These are phyloP conservation scores for Camillea tinctor DNA, from an alignment of 2,329 filamentous ascomycete species.

Conservation along the genomic window DNA sequence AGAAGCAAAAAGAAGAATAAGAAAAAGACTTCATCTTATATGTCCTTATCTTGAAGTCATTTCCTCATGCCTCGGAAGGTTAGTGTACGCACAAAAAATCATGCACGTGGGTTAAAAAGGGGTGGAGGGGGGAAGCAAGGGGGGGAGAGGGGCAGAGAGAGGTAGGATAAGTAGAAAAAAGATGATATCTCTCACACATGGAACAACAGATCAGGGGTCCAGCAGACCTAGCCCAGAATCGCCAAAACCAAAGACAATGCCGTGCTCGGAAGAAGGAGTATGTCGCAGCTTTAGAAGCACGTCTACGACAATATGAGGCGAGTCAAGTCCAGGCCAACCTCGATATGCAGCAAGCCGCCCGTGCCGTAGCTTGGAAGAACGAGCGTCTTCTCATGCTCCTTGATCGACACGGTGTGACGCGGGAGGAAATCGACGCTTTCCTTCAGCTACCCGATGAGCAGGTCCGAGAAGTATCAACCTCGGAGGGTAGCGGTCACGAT, in stretches of 20 bases:
- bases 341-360: slow-evolving; percentile 54
- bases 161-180: not conserved
- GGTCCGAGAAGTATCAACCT: slow-evolving; percentile 7
- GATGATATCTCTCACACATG: not conserved
- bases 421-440: slow-evolving; percentile 41
- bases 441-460: slow-evolving; percentile 22
- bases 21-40: too few relatives aligned
- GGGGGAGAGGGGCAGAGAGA: too few relatives aligned
- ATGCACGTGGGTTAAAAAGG: not conserved
- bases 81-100: not conserved
- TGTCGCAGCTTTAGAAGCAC: slow-evolving; percentile 46
- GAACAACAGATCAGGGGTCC: slow-evolving; percentile 18
- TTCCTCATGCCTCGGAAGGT: not conserved
- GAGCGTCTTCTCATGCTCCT: slow-evolving; percentile 43
- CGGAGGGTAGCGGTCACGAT: not conserved
- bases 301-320: slow-evolving; percentile 47
- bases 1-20: too few relatives aligned
- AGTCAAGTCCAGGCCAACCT: slow-evolving; percentile 47
- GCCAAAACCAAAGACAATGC: slow-evolving; percentile 54
- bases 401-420: slow-evolving; percentile 37
- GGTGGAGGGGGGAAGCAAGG: too few relatives aligned
- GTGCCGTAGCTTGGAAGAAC: slow-evolving; percentile 50
- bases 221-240: slow-evolving; percentile 24
- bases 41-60: not conserved
- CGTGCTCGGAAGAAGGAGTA: slow-evolving; percentile 51